Conservation (phyloP, 768 basidiomycete genomes). For the Neoboletus brunneissimus region DNA sequence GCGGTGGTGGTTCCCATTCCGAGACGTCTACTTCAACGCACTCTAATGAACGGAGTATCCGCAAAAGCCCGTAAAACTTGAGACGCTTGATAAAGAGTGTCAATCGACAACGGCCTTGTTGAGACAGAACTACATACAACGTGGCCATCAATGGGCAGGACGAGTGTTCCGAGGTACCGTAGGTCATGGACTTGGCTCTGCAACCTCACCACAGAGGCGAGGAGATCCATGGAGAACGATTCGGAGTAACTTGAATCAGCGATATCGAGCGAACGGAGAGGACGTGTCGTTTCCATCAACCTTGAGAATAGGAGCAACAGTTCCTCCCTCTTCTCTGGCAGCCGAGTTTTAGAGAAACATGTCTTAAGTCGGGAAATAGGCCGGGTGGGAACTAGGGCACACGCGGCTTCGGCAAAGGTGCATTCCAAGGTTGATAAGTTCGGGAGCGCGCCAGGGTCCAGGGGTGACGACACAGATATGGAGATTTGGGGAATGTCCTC, state of each 20-base stretch:
- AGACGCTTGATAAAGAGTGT: conserved; percentile 46
- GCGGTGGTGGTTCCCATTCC: conserved; percentile 60
- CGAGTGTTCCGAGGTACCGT: conserved; percentile 62
- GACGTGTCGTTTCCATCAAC: conserved; percentile 41
- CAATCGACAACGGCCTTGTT: not conserved
- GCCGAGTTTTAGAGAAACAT: conserved; percentile 57
- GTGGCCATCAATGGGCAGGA: conserved; percentile 51
- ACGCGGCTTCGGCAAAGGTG: conserved; percentile 64
- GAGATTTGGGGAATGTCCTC: conserved; percentile 11
- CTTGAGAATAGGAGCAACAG: conserved; percentile 46
- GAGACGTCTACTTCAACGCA: conserved; percentile 64
- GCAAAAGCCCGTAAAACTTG: conserved; percentile 57
- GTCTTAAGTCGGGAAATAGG: conserved; percentile 65
- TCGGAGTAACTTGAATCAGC: conserved; percentile 60
- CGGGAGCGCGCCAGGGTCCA: conserved; percentile 40
- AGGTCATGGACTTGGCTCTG: conserved; percentile 38
- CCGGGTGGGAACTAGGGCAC: conserved; percentile 52
- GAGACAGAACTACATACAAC: conserved; percentile 24
- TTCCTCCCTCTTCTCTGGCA: conserved; percentile 51
- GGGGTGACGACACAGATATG: conserved; percentile 15
- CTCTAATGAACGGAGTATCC: conserved; percentile 47
- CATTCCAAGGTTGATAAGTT: conserved; percentile 57
- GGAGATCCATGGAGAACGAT: conserved; percentile 51
- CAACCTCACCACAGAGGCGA: conserved; percentile 40
- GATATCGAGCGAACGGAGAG: conserved; percentile 55